A percentile compares a stretch with the other conserved stretches of the same genome.
Evolutionary conservation across 176 grass and related monocot species (phyloP).

Genomic region (Alopecurus myosuroides): DNA sequence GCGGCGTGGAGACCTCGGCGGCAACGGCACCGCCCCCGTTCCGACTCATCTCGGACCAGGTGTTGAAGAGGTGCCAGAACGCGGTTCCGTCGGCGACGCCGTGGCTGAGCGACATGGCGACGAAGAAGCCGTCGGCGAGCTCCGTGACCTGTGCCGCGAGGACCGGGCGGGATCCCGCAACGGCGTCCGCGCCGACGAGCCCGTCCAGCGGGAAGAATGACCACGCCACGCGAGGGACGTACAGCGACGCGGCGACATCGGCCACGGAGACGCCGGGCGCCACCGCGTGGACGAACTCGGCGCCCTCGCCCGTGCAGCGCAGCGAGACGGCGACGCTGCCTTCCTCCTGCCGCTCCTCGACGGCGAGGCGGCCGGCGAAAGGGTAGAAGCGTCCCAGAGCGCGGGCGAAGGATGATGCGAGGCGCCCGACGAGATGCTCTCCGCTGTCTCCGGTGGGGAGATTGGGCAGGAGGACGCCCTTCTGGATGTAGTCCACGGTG

Average conservation of each 20-base stretch:
- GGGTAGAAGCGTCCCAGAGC: slow-evolving; percentile 38
- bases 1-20: neutral
- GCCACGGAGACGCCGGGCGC: slow-evolving; percentile 25
- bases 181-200: slow-evolving; percentile 4
- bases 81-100: slow-evolving; percentile 23
- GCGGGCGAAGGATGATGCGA: slow-evolving; percentile 18
- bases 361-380: slow-evolving; percentile 35
- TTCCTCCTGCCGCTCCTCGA: neutral
- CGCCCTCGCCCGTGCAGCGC: slow-evolving; percentile 20
- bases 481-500: slow-evolving; percentile 19
- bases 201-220: slow-evolving; percentile 26
- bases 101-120: slow-evolving; percentile 45
- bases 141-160: slow-evolving; percentile 54
- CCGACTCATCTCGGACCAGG: slow-evolving; percentile 40
- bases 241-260: slow-evolving; percentile 12
- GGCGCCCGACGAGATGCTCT: neutral
- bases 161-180: neutral
- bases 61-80: slow-evolving; percentile 52
- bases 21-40: neutral
- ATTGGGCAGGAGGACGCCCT: slow-evolving; percentile 19
- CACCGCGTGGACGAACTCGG: slow-evolving; percentile 50
- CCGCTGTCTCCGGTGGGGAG: neutral
- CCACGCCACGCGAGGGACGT: slow-evolving; percentile 11
- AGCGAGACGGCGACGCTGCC: neutral
- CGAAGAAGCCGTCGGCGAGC: slow-evolving; percentile 54